Evolutionary conservation across 2,329 filamentous ascomycete genomes (phyloP).

Genomic region (Tolypocladium pustulatum): DNA sequence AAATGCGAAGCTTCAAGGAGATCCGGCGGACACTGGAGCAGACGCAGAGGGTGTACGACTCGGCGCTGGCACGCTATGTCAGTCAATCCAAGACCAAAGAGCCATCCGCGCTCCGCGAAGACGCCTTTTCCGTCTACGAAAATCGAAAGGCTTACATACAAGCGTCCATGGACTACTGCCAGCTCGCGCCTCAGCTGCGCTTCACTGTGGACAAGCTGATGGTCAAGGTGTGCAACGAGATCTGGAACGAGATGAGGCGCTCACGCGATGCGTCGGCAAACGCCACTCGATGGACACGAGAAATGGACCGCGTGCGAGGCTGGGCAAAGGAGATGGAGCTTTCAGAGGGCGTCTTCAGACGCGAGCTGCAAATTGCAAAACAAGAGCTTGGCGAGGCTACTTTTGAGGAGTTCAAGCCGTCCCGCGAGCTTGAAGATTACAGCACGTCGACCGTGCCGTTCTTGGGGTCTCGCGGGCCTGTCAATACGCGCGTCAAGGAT

Average conservation of each 20-base stretch:
- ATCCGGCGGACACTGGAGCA: slow-evolving; percentile 64
- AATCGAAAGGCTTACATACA: slow-evolving; percentile 83
- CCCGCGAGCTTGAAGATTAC: slow-evolving; percentile 88
- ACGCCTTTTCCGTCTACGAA: slow-evolving; percentile 93
- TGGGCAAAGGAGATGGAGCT: slow-evolving; percentile 94
- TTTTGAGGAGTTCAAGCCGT: slow-evolving; percentile 62
- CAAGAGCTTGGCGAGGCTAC: slow-evolving; percentile 74
- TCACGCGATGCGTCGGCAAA: slow-evolving; percentile 55
- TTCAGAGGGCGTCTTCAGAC: slow-evolving; percentile 71
- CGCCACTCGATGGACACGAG: slow-evolving; percentile 58
- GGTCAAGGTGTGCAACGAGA: slow-evolving; percentile 72
- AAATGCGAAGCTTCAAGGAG: slow-evolving; percentile 81
- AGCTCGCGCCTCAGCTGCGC: slow-evolving; percentile 76
- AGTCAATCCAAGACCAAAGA: slow-evolving; percentile 89
- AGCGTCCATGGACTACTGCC: slow-evolving; percentile 86
- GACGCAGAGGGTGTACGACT: slow-evolving; percentile 77
- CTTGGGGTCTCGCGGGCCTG: slow-evolving; percentile 59
- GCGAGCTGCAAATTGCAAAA: slow-evolving; percentile 69
- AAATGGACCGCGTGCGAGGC: slow-evolving; percentile 84
- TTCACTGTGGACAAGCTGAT: slow-evolving; percentile 77
- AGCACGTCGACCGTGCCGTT: slow-evolving; percentile 83
- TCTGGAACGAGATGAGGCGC: slow-evolving; percentile 77
- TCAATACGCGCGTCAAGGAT: slow-evolving; percentile 47
- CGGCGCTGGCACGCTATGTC: slow-evolving; percentile 69
- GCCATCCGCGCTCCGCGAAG: slow-evolving; percentile 79